phyloP scores from a whole-genome alignment of 2,329 filamentous ascomycete species.

The Aureobasidium lini region DNA sequence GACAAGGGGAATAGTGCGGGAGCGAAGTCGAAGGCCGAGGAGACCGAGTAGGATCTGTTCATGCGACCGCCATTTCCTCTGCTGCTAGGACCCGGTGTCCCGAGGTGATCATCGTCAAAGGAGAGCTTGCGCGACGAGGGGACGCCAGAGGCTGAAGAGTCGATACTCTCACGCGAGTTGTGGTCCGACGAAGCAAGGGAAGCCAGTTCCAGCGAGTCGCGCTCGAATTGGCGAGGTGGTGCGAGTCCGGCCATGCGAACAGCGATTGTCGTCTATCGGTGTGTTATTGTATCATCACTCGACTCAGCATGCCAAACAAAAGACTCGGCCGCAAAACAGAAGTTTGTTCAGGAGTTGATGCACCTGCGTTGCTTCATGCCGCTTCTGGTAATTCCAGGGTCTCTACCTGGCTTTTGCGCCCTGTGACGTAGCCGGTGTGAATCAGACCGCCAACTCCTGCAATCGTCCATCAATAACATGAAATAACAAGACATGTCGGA shows the following conservation, averaged over 20 bases:
- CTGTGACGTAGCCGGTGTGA: not conserved
- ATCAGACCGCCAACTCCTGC: not conserved
- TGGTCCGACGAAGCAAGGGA: slow-evolving; percentile 82
- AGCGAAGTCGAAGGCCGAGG: slow-evolving; percentile 93
- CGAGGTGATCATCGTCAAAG: slow-evolving; percentile 75
- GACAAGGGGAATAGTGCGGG: slow-evolving; percentile 86
- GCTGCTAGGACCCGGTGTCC: slow-evolving; percentile 27
- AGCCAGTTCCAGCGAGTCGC: slow-evolving; percentile 89
- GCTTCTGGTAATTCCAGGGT: not conserved
- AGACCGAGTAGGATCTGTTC: slow-evolving; percentile 74
- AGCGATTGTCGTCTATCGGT: not conserved
- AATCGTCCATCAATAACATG: slow-evolving; percentile 1
- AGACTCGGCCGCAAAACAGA: not conserved
- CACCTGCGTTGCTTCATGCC: not conserved
- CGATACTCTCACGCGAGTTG: slow-evolving; percentile 56
- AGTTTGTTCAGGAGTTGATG: slow-evolving; percentile 10
- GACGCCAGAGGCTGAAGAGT: slow-evolving; percentile 72
- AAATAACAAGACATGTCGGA: not conserved
- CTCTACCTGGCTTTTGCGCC: not conserved
- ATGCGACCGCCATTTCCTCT: slow-evolving; percentile 16
- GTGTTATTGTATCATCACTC: slow-evolving; percentile 8
- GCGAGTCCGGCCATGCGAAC: slow-evolving; percentile 12
- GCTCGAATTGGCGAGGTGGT: slow-evolving; percentile 37
- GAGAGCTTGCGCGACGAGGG: slow-evolving; percentile 90
- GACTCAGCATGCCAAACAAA: not conserved